These are phyloP conservation scores for Umbelopsis vinacea DNA, from an alignment of 192 early-diverging fungal species.

Conservation along the genomic window DNA sequence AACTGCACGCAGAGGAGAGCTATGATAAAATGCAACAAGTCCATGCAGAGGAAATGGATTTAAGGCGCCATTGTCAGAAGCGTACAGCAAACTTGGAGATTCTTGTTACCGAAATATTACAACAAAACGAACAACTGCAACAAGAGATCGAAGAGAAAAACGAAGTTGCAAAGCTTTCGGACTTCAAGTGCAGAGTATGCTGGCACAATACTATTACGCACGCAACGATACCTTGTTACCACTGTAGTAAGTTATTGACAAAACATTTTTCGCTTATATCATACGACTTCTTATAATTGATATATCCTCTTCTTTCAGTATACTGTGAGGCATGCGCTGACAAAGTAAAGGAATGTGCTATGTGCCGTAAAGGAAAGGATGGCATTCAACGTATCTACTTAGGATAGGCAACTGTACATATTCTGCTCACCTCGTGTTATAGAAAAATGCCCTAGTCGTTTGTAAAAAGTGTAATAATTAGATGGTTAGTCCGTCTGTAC, in stretches of 20 bases:
- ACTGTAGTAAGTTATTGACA: constrained; percentile 26
- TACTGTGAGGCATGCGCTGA: constrained; percentile 43
- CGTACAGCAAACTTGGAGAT: constrained; percentile 15
- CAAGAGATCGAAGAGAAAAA: constrained; percentile 8
- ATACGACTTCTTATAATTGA: background rate
- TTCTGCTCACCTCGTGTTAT: background rate
- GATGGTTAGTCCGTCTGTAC: too few relatives aligned
- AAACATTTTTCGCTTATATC: background rate
- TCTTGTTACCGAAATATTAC: background rate
- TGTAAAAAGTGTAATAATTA: too few relatives aligned
- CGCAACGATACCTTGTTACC: constrained; percentile 46
- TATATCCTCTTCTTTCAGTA: constrained; percentile 1
- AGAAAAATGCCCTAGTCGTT: background rate
- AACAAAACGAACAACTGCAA: constrained; percentile 14
- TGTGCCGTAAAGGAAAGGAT: constrained; percentile 38
- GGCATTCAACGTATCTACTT: constrained; percentile 26
- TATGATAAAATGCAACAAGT: background rate
- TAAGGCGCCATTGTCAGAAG: constrained; percentile 12
- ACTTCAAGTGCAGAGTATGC: constrained; percentile 49
- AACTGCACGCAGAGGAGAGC: background rate
- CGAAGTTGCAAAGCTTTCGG: background rate
- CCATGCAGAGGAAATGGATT: background rate
- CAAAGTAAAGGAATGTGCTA: constrained; percentile 39
- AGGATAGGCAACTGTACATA: constrained; percentile 7
- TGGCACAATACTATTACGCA: constrained; percentile 40